phyloP scores from a whole-genome alignment of 2,329 filamentous ascomycete genomes.

The Ceratocystis alfenasii region DNA sequence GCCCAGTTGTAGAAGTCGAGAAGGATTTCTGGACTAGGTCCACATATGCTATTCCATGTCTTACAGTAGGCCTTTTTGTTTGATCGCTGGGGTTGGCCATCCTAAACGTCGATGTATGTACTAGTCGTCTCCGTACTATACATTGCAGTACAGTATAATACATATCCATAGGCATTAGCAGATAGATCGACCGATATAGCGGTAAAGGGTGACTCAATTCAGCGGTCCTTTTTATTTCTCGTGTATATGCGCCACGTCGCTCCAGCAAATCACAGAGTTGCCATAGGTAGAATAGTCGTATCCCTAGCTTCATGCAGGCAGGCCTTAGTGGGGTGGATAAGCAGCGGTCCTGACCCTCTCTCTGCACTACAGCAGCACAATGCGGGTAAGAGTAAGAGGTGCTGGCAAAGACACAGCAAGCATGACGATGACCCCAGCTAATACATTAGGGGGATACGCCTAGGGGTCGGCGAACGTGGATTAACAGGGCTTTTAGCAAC shows the following conservation, averaged over 20 bases:
- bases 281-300: neutral
- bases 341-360: neutral
- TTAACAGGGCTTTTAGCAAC: too few species aligned
- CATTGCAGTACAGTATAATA: neutral
- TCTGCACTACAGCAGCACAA: neutral
- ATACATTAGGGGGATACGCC: neutral
- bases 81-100: neutral
- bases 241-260: conserved; percentile 3
- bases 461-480: too few species aligned
- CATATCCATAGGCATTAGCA: neutral
- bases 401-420: neutral
- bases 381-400: neutral
- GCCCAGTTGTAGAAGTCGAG: neutral
- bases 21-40: neutral
- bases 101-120: neutral
- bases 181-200: conserved; percentile 2
- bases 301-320: conserved; percentile 7
- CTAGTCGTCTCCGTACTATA: neutral
- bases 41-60: neutral
- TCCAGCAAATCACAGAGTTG: neutral
- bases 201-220: neutral
- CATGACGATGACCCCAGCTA: neutral
- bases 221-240: neutral
- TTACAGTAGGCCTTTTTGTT: neutral
- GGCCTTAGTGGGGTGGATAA: neutral